These are phyloP conservation scores for Apiospora pterosperma DNA, from an alignment of 2,329 filamentous ascomycete genomes.

Conservation along the genomic window DNA sequence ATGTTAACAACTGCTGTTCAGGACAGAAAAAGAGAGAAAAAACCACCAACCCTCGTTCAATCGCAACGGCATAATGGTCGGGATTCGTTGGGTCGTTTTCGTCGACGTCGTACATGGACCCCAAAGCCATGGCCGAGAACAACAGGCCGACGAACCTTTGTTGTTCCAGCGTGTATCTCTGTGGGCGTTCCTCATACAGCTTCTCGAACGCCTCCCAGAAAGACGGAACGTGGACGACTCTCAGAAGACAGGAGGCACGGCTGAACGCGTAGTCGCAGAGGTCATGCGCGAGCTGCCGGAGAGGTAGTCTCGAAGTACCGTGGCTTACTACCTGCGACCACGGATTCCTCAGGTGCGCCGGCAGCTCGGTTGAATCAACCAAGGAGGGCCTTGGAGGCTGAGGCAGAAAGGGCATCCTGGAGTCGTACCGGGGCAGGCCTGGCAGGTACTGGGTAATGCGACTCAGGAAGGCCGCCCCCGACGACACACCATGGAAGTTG, in stretches of 20 bases:
- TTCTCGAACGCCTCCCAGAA: conserved; percentile 76
- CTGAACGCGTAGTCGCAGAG: conserved; percentile 55
- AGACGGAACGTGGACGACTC: conserved; percentile 76
- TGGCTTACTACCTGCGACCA: conserved; percentile 1
- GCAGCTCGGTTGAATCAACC: background rate
- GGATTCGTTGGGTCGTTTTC: conserved; percentile 48
- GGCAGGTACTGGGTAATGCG: conserved; percentile 9
- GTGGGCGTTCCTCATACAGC: conserved; percentile 68
- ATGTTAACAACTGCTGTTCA: background rate
- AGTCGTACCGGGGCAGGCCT: conserved; percentile 8
- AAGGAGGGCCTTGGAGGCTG: background rate
- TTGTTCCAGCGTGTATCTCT: conserved; percentile 62
- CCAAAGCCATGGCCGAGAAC: conserved; percentile 68
- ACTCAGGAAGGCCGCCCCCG: conserved; percentile 11
- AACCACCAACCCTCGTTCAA: conserved; percentile 50
- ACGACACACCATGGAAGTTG: conserved; percentile 10
- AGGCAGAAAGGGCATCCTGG: conserved; percentile 9
- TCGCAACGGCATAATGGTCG: conserved; percentile 46
- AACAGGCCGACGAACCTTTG: conserved; percentile 67
- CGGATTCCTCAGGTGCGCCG: background rate
- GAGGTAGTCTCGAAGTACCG: conserved; percentile 2
- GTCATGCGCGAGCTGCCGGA: conserved; percentile 20
- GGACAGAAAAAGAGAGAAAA: background rate
- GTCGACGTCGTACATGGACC: conserved; percentile 66
- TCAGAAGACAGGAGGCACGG: conserved; percentile 55